Evolutionary conservation across 768 basidiomycete genomes (phyloP).

Genomic region (Dictyophora rubrovolvata): DNA sequence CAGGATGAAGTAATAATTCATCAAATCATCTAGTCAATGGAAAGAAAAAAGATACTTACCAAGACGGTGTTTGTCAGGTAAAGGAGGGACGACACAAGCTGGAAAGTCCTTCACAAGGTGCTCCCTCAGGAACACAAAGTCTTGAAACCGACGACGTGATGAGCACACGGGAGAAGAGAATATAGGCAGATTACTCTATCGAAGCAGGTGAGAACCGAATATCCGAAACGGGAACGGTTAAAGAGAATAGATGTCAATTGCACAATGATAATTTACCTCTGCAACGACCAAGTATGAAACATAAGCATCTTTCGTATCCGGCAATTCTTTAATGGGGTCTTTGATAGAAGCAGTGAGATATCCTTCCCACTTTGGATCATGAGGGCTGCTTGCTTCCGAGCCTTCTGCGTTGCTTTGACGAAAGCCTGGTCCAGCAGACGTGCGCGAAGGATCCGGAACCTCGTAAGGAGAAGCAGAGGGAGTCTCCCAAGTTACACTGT

Average conservation of each 20-base stretch:
- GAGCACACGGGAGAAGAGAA: conserved; percentile 70
- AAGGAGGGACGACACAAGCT: conserved; percentile 93
- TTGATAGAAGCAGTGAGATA: conserved; percentile 73
- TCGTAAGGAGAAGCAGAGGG: conserved; percentile 48
- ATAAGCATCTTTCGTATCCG: conserved; percentile 95
- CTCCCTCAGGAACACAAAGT: conserved; percentile 90
- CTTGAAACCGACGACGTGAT: conserved; percentile 84
- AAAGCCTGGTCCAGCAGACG: conserved; percentile 61
- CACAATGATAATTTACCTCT: conserved; percentile 46
- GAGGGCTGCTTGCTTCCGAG: conserved; percentile 47
- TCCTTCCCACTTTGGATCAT: conserved; percentile 87
- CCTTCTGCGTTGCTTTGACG: conserved; percentile 49
- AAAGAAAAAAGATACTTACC: conserved; percentile 42
- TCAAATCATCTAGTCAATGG: background rate
- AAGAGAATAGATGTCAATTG: conserved; percentile 1
- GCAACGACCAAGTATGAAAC: conserved; percentile 89
- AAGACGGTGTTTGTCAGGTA: conserved; percentile 93
- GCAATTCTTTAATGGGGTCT: conserved; percentile 91
- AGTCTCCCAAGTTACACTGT: conserved; percentile 86
- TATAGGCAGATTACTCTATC: conserved; percentile 81
- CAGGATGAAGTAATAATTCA: background rate
- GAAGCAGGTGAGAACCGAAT: conserved; percentile 8
- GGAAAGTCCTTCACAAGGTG: conserved; percentile 87
- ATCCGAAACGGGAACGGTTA: background rate
- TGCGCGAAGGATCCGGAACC: conserved; percentile 24